A percentile compares a stretch with the other conserved stretches of the same genome.
phyloP scores from a whole-genome alignment of 2,329 filamentous ascomycete species.

The Penicillium expansum region DNA sequence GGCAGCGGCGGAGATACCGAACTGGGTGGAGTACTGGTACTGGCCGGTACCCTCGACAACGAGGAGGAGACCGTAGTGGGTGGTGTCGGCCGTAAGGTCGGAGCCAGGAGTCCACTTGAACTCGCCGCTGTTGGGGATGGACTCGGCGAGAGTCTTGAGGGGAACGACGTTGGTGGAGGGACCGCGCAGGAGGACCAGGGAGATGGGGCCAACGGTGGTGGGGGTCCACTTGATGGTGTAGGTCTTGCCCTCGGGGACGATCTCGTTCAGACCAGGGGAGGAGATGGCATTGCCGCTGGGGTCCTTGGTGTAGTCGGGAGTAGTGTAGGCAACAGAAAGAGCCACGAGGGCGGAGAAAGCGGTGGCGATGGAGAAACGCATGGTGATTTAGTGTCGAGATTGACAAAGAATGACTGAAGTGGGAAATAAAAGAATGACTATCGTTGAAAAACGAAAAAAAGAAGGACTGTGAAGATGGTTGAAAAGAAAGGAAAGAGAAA shows the following conservation, averaged over 20 bases:
- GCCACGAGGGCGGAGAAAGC: constrained; percentile 40
- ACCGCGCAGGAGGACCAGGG: constrained; percentile 60
- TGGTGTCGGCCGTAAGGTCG: constrained; percentile 48
- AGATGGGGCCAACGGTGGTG: constrained; percentile 43
- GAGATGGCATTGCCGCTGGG: constrained; percentile 56
- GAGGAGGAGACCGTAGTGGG: constrained; percentile 60
- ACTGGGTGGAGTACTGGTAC: constrained; percentile 63
- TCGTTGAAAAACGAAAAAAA: constrained; percentile 20
- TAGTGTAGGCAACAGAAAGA: constrained; percentile 38
- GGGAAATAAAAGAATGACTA: constrained; percentile 16
- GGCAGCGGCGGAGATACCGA: constrained; percentile 50
- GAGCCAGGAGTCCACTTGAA: constrained; percentile 56
- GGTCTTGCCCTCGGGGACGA: constrained; percentile 55
- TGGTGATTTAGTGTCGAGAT: constrained; percentile 25
- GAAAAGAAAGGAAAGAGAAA: constrained; percentile 11
- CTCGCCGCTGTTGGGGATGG: constrained; percentile 55
- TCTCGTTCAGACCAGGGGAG: constrained; percentile 50
- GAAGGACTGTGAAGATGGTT: constrained; percentile 23
- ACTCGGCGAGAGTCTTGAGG: constrained; percentile 52
- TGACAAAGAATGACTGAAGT: constrained; percentile 29
- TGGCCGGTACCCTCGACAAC: constrained; percentile 58
- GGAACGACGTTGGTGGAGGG: constrained; percentile 55
- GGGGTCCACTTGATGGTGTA: constrained; percentile 60
- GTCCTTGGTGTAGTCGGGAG: constrained; percentile 35
- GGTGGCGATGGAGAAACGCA: constrained; percentile 41